Conservation (phyloP, 1,284 basidiomycete species). For the Leccinum subrobustum region DNA sequence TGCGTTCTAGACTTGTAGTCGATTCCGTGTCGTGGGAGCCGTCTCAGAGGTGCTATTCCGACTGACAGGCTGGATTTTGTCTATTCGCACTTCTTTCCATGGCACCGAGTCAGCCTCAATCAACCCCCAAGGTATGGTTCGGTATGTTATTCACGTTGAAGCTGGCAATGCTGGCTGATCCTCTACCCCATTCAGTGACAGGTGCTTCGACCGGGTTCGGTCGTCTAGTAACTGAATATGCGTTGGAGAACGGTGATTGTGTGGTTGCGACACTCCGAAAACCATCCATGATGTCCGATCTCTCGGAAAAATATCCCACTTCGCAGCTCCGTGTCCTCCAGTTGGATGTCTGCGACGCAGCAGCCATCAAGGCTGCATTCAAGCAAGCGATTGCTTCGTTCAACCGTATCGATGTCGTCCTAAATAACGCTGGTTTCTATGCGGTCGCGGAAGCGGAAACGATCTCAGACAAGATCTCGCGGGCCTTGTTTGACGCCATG, state of each 20-base stretch:
- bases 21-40: background rate
- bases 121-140: conserved; percentile 26
- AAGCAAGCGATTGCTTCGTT: conserved; percentile 25
- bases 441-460: conserved; percentile 30
- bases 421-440: conserved; percentile 37
- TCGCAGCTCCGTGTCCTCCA: conserved; percentile 27
- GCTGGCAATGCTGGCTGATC: background rate
- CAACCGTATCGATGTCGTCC: conserved; percentile 32
- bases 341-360: conserved; percentile 28
- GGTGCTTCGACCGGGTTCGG: conserved; percentile 35
- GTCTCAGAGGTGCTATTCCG: background rate
- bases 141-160: conserved; percentile 14
- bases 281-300: conserved; percentile 22
- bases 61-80: background rate
- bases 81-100: background rate
- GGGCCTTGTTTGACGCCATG: conserved; percentile 32
- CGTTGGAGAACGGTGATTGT: conserved; percentile 28
- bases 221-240: conserved; percentile 24
- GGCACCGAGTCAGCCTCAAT: conserved; percentile 2
- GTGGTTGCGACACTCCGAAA: conserved; percentile 36
- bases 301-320: conserved; percentile 22
- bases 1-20: no score
- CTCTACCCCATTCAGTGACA: conserved; percentile 23
- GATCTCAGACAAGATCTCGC: conserved; percentile 25
- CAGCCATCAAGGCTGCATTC: conserved; percentile 27